Conservation (phyloP, 345 rosid species). For the Citrus hindsii region DNA sequence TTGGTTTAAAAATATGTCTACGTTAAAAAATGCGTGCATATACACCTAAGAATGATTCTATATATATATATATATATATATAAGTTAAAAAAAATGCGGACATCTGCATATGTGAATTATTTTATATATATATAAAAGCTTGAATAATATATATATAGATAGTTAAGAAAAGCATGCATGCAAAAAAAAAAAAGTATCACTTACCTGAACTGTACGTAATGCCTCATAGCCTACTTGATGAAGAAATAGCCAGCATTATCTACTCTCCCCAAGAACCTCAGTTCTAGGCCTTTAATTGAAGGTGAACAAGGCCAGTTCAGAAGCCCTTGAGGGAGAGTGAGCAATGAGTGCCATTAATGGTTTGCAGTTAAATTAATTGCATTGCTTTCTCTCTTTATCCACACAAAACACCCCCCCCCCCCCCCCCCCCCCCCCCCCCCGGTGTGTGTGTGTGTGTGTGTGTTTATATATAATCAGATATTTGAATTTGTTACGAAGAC, state of each 20-base stretch:
- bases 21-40: too few relatives aligned
- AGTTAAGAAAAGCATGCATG: not conserved
- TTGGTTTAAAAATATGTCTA: too few relatives aligned
- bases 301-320: not conserved
- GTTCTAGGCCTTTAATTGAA: not conserved
- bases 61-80: too few relatives aligned
- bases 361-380: not conserved
- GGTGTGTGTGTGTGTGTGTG: too few relatives aligned
- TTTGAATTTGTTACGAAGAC: not conserved
- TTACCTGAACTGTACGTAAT: not conserved
- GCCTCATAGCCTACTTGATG: not conserved
- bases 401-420: too few relatives aligned
- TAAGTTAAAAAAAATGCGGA: too few relatives aligned
- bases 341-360: slow-evolving; percentile 16
- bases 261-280: slow-evolving; percentile 25
- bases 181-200: not conserved
- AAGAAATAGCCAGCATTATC: slow-evolving; percentile 9
- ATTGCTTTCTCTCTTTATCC: not conserved
- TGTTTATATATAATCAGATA: not conserved
- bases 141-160: too few relatives aligned
- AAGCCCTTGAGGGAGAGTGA: slow-evolving; percentile 47
- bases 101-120: too few relatives aligned
- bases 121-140: too few relatives aligned
- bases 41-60: too few relatives aligned
- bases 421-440: too few relatives aligned